Conservation (phyloP, 1,284 basidiomycete genomes). For the Puccinia horiana region DNA sequence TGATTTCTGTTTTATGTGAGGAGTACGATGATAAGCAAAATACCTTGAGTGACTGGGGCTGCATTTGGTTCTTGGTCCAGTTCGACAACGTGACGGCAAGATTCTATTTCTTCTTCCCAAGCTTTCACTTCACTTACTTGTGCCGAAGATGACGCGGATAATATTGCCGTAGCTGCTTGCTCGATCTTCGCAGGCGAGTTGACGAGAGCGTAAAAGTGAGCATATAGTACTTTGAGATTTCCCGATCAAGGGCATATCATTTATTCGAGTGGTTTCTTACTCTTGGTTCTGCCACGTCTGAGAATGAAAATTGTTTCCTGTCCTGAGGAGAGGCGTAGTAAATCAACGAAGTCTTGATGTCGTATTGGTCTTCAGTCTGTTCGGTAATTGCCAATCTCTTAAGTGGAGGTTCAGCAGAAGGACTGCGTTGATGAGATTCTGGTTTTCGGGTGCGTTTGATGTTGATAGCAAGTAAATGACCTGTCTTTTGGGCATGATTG, state of each 20-base stretch:
- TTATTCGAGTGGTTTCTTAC: background rate
- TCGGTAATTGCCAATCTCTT: conserved; percentile 84
- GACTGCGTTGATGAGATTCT: conserved; percentile 59
- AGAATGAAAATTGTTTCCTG: conserved; percentile 23
- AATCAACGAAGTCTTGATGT: conserved; percentile 68
- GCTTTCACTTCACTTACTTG: conserved; percentile 92
- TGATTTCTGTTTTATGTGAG: conserved; percentile 52
- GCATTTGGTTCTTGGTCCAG: conserved; percentile 67
- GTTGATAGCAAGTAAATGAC: conserved; percentile 78
- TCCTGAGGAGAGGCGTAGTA: conserved; percentile 71
- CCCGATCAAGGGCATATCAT: background rate
- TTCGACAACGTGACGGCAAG: conserved; percentile 83
- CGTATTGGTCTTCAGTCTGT: conserved; percentile 84
- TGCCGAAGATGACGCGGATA: conserved; percentile 80
- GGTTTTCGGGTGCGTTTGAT: conserved; percentile 75
- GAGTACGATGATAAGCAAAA: conserved; percentile 42
- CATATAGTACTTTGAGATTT: background rate
- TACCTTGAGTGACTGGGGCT: conserved; percentile 64
- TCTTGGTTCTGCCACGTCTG: background rate
- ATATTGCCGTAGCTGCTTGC: conserved; percentile 69
- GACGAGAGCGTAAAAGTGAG: background rate
- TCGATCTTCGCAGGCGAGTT: conserved; percentile 55
- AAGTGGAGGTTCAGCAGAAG: conserved; percentile 77
- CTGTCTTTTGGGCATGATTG: conserved; percentile 70
- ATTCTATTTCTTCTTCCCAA: conserved; percentile 90